Percentiles rank a stretch among this genome's conserved stretches.
Evolutionary conservation across 2,329 filamentous ascomycete genomes (phyloP).

Genomic region (Clonostachys rosea): DNA sequence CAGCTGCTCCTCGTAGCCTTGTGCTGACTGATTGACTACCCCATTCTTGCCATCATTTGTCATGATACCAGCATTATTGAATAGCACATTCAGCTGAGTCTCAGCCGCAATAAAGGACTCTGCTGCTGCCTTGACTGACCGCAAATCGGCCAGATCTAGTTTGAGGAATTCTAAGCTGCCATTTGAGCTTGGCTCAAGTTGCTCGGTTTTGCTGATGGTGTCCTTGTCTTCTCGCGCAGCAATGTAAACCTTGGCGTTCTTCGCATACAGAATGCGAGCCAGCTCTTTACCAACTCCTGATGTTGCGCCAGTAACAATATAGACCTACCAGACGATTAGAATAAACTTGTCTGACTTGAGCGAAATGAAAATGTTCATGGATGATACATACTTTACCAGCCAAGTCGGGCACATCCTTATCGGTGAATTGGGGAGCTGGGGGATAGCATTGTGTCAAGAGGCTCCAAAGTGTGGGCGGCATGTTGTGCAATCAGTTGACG

Average conservation of each 20-base stretch:
- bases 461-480: too few relatives aligned
- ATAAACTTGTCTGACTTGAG: not conserved
- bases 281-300: slow-evolving; percentile 41
- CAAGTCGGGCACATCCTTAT: slow-evolving; percentile 60
- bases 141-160: slow-evolving; percentile 29
- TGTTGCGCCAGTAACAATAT: slow-evolving; percentile 36
- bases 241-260: slow-evolving; percentile 46
- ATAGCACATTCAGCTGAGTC: slow-evolving; percentile 24
- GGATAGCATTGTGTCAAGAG: not conserved
- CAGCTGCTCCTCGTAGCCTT: slow-evolving; percentile 24
- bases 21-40: slow-evolving; percentile 2
- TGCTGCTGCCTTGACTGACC: slow-evolving; percentile 17
- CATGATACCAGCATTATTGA: slow-evolving; percentile 34
- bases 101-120: slow-evolving; percentile 11
- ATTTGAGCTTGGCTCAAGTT: slow-evolving; percentile 16
- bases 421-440: not conserved
- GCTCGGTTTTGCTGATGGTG: slow-evolving; percentile 33
- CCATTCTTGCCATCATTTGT: too few relatives aligned
- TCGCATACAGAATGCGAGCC: slow-evolving; percentile 43
- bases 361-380: slow-evolving; percentile 9
- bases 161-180: slow-evolving; percentile 30
- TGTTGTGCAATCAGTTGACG: too few relatives aligned
- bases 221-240: slow-evolving; percentile 31
- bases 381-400: slow-evolving; percentile 34
- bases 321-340: slow-evolving; percentile 22